These are phyloP conservation scores for Psidium friedrichsthalianum DNA, from an alignment of 345 rosid species.

Conservation along the genomic window DNA sequence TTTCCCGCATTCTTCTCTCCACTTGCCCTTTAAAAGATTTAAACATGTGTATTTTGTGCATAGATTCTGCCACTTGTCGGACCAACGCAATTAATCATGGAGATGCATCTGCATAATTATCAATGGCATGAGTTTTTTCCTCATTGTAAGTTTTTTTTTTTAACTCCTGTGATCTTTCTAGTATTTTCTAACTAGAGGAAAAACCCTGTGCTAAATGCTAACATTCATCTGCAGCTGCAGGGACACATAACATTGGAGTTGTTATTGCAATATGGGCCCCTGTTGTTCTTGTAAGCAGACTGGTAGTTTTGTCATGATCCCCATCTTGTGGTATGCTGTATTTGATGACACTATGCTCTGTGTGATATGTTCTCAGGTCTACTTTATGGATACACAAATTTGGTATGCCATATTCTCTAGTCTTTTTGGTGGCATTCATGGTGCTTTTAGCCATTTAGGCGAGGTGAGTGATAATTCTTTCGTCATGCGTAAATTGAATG, in stretches of 20 bases:
- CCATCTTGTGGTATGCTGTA: accelerated
- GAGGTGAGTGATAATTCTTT: constrained; percentile 48
- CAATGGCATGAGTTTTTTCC: constrained; percentile 94
- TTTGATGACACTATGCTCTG: background rate
- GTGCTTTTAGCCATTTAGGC: constrained; percentile 96
- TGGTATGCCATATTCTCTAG: constrained; percentile 98
- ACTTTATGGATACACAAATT: constrained; percentile 92
- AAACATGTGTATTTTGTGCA: background rate
- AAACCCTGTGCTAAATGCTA: constrained; percentile 10
- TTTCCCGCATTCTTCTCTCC: background rate
- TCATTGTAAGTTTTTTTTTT: constrained; percentile 28
- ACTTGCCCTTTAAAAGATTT: background rate
- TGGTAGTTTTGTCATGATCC: background rate
- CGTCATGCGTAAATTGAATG: background rate
- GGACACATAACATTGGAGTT: constrained; percentile 67
- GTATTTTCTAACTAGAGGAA: background rate
- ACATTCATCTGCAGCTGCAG: constrained; percentile 31
- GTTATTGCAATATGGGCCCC: constrained; percentile 95
- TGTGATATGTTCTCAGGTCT: constrained; percentile 37
- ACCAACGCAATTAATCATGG: constrained; percentile 77
- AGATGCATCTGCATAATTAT: constrained; percentile 40
- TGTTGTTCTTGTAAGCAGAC: constrained; percentile 59
- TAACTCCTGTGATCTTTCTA: background rate
- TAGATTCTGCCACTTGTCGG: constrained; percentile 80
- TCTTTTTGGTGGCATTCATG: constrained; percentile 87